phyloP scores from a whole-genome alignment of 768 basidiomycete genomes.

The Hericium coralloides region DNA sequence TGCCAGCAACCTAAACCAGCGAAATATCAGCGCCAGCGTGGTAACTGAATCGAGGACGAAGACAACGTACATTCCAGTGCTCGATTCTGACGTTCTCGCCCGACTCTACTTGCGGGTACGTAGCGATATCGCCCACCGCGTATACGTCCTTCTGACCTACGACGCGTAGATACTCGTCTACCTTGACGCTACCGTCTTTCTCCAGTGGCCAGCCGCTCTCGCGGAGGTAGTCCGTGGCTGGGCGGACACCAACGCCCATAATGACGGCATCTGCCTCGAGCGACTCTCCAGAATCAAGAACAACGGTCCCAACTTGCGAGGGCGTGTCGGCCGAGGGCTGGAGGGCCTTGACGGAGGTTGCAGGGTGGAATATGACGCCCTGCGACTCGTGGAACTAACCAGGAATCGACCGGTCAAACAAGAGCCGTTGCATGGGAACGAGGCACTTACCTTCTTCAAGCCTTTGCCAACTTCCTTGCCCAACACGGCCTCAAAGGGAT shows the following conservation, averaged over 20 bases:
- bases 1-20: conserved; percentile 58
- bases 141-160: conserved; percentile 44
- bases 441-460: conserved; percentile 52
- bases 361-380: conserved; percentile 81
- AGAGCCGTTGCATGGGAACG: neutral
- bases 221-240: conserved; percentile 74
- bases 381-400: conserved; percentile 68
- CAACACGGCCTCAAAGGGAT: conserved; percentile 74
- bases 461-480: conserved; percentile 75
- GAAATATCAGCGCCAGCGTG: neutral
- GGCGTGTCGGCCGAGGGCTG: conserved; percentile 40
- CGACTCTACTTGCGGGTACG: conserved; percentile 53
- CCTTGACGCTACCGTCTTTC: conserved; percentile 67
- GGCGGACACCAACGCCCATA: conserved; percentile 81
- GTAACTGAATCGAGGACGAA: neutral
- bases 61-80: conserved; percentile 73
- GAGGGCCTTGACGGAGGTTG: conserved; percentile 59
- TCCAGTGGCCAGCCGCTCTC: conserved; percentile 62
- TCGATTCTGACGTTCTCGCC: conserved; percentile 60
- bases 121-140: conserved; percentile 79
- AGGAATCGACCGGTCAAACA: neutral
- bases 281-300: conserved; percentile 23
- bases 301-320: conserved; percentile 34
- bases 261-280: conserved; percentile 71
- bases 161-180: conserved; percentile 68